Evolutionary conservation across 306 rosid genomes (phyloP).

Genomic region (Dryas drummondii): DNA sequence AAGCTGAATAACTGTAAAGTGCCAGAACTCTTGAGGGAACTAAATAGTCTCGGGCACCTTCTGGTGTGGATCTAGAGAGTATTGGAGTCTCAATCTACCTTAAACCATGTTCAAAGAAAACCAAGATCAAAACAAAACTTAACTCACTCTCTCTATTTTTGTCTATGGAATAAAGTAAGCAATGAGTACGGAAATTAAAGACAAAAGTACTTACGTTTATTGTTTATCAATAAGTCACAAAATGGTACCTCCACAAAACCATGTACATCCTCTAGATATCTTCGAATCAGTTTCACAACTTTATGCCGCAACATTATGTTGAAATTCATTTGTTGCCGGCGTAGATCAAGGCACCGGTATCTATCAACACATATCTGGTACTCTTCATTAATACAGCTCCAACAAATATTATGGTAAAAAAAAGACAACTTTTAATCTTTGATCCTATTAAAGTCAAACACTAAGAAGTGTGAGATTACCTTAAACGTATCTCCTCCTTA

Average conservation of each 20-base stretch:
- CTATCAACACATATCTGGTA: conserved; percentile 36
- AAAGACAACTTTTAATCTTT: background rate
- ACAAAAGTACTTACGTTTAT: background rate
- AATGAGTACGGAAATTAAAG: background rate
- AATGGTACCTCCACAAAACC: conserved; percentile 89
- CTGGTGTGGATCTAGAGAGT: conserved; percentile 93
- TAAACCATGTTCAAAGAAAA: conserved; percentile 44
- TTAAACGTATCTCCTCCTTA: conserved; percentile 90
- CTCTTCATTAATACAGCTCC: conserved; percentile 22
- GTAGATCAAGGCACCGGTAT: conserved; percentile 87
- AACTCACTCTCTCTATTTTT: background rate
- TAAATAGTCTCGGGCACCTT: conserved; percentile 96
- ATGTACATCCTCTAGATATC: conserved; percentile 78
- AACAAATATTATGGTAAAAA: background rate
- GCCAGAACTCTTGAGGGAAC: conserved; percentile 99
- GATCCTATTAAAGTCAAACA: background rate
- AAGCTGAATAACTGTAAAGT: too few relatives aligned
- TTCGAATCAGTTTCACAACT: conserved; percentile 83
- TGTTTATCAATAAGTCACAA: background rate
- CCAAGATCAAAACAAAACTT: conserved; percentile 42
- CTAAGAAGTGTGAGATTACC: conserved; percentile 38
- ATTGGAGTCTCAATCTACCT: conserved; percentile 99
- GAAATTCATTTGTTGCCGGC: conserved; percentile 78
- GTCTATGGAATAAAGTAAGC: background rate
- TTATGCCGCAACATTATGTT: conserved; percentile 81